A percentile compares a stretch with the other conserved stretches of the same genome.
Evolutionary conservation across 2,329 filamentous ascomycete species (phyloP).

Genomic region (Cryphonectria nitschkei): DNA sequence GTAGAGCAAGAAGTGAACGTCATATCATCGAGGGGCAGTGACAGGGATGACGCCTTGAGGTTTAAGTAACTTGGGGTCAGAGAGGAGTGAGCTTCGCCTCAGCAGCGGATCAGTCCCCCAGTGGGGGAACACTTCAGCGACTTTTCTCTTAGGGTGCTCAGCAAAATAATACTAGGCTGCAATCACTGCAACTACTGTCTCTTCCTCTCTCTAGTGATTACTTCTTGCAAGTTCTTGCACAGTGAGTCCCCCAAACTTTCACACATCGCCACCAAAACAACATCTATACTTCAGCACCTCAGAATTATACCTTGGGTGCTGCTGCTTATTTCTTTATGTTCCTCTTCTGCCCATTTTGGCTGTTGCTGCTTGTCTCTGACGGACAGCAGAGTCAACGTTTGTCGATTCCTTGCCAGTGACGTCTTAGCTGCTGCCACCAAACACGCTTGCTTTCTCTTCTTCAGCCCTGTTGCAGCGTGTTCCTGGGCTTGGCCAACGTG

Average conservation of each 20-base stretch:
- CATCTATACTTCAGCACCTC: background rate
- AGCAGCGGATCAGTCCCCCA: background rate
- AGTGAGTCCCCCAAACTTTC: background rate
- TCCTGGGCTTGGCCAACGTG: background rate
- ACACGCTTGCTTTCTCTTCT: background rate
- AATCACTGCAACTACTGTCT: constrained; percentile 2
- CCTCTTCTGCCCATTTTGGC: background rate
- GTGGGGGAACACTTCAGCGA: constrained; percentile 12
- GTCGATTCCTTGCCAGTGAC: constrained; percentile 5
- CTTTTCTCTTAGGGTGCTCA: background rate
- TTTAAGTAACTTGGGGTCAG: constrained; percentile 1
- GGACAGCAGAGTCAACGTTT: constrained; percentile 1
- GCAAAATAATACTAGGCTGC: background rate
- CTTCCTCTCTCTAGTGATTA: background rate
- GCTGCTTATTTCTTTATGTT: background rate
- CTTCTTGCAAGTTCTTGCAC: background rate
- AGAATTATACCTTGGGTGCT: background rate
- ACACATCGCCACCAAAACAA: background rate
- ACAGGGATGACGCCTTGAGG: constrained; percentile 8
- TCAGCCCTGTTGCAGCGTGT: constrained; percentile 17
- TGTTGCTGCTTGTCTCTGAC: constrained; percentile 7
- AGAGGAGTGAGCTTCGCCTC: constrained; percentile 14
- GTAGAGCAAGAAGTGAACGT: constrained; percentile 13
- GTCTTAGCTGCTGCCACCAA: constrained; percentile 5
- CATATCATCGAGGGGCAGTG: constrained; percentile 25